Evolutionary conservation across 805 yeast species (phyloP).

Genomic region (Yarrowia sp.): DNA sequence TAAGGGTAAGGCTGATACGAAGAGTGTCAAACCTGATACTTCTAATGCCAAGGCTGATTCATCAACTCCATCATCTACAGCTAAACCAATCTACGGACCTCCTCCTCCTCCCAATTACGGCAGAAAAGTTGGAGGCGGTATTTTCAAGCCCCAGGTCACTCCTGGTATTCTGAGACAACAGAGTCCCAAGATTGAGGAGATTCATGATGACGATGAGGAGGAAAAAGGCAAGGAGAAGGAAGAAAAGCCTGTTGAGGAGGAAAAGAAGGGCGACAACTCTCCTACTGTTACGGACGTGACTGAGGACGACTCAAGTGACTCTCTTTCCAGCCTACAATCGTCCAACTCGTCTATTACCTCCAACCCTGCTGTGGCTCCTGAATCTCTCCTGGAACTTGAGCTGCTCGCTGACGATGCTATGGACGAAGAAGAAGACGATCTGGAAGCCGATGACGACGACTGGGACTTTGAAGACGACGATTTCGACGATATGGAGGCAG

Average conservation of each 20-base stretch:
- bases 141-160: constrained; percentile 3
- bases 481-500: constrained; percentile 23
- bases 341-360: constrained; percentile 27
- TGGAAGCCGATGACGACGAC: constrained; percentile 18
- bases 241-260: not conserved
- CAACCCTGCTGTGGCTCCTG: constrained; percentile 24
- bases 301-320: constrained; percentile 16
- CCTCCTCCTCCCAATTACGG: constrained; percentile 9
- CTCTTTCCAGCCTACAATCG: constrained; percentile 14
- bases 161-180: constrained; percentile 16
- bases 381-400: constrained; percentile 19
- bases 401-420: constrained; percentile 25
- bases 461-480: constrained; percentile 36
- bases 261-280: not conserved
- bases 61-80: not conserved
- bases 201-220: not conserved
- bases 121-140: constrained; percentile 9
- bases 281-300: not conserved
- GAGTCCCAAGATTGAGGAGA: constrained; percentile 18
- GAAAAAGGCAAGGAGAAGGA: not conserved
- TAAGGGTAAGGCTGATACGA: not conserved
- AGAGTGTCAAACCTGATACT: too few relatives aligned
- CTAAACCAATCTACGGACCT: constrained; percentile 17
- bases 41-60: not conserved
- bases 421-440: constrained; percentile 35